Base-by-base conservation (phyloP, 306 rosid genomes). In the Macrotyloma uniflorum region DNA sequence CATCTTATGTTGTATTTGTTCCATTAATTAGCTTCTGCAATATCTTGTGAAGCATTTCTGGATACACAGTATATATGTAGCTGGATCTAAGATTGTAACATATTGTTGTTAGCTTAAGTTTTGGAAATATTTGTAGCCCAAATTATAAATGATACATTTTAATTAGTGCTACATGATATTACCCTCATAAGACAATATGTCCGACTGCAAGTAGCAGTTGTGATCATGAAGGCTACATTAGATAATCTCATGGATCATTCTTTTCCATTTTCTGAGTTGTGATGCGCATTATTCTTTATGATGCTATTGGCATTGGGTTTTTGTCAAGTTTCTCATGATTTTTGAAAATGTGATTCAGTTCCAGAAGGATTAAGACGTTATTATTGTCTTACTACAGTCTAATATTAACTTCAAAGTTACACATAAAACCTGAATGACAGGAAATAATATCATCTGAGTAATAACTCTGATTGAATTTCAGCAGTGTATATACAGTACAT, bases 261-360 rank as follows among this genome's bases (percentile, higher is more conserved):
- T 49, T 83, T 49, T 78, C 26, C 28, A 35, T 43, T 63, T 77
- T 51, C 58, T 64, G 70, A 28, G 80, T 13, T 67, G 36, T 55
- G 54, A 46, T 45, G 55, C 30, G 46, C 20, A 20, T 65, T 43
- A 54, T 77, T 82, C 74, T 74, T 61, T 58, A 46, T 28, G 49
- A 28, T 53, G 68, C 32, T 24, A 5, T 58, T 26, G 65, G 18
- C 19, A 5, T 26, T 26, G 36, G 9, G 26, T 2, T 58, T 58
- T 24, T 13, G 11, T 16, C 43, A 20, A 53, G 67, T 71, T 67
- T 5, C 10, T 20, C n/a, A 24, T 47, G 59, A 47, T 59, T 14
- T 46, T 57, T 26, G 26, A 50, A 38, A 8, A 36, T 32, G 46
- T 54, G 32, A 51, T 77, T 83, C 76, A 67, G 72, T 23, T 53